Base-by-base conservation (phyloP, 805 yeast species). In the Saccharomycopsis fodiens region DNA sequence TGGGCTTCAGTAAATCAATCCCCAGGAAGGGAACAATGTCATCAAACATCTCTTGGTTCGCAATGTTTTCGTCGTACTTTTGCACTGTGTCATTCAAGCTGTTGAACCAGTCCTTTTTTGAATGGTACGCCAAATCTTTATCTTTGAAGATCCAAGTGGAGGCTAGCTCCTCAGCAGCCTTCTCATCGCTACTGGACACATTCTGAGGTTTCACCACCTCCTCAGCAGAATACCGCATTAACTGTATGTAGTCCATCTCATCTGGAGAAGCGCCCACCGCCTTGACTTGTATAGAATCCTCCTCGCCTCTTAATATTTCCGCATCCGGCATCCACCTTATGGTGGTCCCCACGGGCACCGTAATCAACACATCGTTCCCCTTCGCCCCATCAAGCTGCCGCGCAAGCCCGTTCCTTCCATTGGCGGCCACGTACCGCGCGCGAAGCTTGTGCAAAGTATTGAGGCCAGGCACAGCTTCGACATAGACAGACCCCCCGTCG, bases 261-360 rank as follows among this genome's bases (percentile, higher is more conserved):
- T 56, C 54, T 36, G 48, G 51, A 31, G 47, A 46, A 2, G 47
- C 51, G 3, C 57, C 59, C 34, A 58, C 59, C 0, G 66, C 68
- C 21, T 61, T 55, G 41, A 74, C 51, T 12, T 50, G 59, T 15
- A 51, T 41, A 51, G 54, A 43, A 56, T 57, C 49, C 29, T 7
- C 10, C 46, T 55, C 51, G 42, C 63, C 62, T 56, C 67, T 55
- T 47, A 78, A 64, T 19, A 62, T 61, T 10, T 63, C 62, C 1
- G 93, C 91, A 53, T 82, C 81, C 7, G 95, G 86, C 46, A 86
- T 75, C 95, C 96, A 88, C 52, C 79, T 72, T 15, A 93, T 70
- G 1, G 80, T 73, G 0, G 98, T 93, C 1, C 98, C 98, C 3
- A 85, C 84, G 0, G 98, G 98, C 1, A 93, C 95, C 23, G 83